Percentiles rank a stretch among this genome's conserved stretches.
Evolutionary conservation across 2,329 filamentous ascomycete genomes (phyloP).

Genomic region (Pseudogymnoascus sp.): DNA sequence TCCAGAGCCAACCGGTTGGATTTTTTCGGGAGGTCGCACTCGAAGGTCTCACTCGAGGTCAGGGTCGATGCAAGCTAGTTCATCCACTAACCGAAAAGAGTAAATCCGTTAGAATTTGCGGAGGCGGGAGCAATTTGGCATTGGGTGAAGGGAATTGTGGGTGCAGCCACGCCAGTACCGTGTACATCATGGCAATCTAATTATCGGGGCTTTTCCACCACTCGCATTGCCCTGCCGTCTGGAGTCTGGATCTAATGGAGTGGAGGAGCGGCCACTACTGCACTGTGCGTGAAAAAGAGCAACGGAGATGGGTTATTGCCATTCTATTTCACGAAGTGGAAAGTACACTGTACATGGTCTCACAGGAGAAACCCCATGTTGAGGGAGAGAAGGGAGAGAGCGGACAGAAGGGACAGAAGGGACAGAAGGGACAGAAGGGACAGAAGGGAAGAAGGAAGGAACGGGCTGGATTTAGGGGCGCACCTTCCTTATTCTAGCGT

Average conservation of each 20-base stretch:
- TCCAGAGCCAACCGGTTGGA: constrained; percentile 4
- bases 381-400: not conserved
- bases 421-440: not conserved
- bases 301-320: not conserved
- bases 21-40: not conserved
- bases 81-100: not conserved
- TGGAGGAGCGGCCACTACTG: not conserved
- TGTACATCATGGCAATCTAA: not conserved
- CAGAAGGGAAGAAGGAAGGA: not conserved
- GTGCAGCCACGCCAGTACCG: not conserved
- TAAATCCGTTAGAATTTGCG: not conserved
- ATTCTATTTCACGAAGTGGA: no score
- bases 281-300: not conserved
- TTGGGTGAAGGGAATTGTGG: constrained; percentile 8
- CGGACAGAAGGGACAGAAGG: no score
- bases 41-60: not conserved
- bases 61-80: not conserved
- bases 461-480: not conserved
- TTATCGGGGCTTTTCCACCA: not conserved
- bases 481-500: not conserved
- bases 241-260: not conserved
- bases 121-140: constrained; percentile 2
- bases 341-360: not conserved
- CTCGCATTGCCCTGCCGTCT: not conserved
- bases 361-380: not conserved